phyloP scores from a whole-genome alignment of 306 rosid genomes.

The Trichosanthes cucumerina region DNA sequence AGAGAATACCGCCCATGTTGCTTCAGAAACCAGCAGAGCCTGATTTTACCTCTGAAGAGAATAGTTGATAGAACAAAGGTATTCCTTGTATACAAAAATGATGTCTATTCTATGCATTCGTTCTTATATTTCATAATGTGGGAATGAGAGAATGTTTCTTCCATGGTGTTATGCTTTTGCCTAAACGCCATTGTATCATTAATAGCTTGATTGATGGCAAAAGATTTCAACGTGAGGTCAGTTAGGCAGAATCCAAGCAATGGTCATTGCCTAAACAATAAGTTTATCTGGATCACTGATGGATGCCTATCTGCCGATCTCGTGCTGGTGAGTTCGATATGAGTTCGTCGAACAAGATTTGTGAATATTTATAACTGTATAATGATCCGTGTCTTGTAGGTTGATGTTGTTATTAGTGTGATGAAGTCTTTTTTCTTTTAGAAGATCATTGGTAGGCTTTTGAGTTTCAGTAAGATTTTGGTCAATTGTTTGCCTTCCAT shows the following conservation, averaged over 20 bases:
- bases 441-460: neutral
- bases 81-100: neutral
- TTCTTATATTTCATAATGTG: neutral
- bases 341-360: neutral
- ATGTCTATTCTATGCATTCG: neutral
- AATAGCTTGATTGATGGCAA: neutral
- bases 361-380: slow-evolving; percentile 5
- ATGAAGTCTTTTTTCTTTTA: neutral
- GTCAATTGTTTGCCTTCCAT: neutral
- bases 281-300: neutral
- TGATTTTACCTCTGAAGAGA: slow-evolving; percentile 10
- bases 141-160: neutral
- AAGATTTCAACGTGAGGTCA: neutral
- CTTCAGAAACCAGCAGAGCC: slow-evolving; percentile 18
- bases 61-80: slow-evolving; percentile 6
- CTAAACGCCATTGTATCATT: neutral
- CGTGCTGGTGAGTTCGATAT: neutral
- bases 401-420: neutral
- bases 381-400: neutral
- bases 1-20: slow-evolving; percentile 12
- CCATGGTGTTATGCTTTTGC: neutral
- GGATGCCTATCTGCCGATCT: neutral
- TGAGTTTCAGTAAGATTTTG: neutral
- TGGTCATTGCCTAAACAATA: neutral
- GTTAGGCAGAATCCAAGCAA: neutral